phyloP scores from a whole-genome alignment of 225 moss, liverwort and hornwort genomes.

The Physcomitrium patens region DNA sequence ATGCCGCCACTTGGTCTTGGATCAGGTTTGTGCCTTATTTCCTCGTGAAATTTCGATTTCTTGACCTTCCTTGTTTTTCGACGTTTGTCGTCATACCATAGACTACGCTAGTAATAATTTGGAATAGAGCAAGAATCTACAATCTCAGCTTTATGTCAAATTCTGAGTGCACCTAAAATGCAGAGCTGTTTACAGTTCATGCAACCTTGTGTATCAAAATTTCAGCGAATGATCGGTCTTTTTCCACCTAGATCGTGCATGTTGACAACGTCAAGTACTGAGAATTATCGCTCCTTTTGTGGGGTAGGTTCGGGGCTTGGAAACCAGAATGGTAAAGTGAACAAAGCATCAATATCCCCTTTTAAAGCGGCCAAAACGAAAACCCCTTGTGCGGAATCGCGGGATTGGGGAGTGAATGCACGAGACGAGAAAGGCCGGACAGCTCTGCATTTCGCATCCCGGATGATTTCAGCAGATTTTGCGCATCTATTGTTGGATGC shows the following conservation, averaged over 20 bases:
- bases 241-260: background rate
- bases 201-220: too few relatives aligned
- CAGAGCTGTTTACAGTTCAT: too few relatives aligned
- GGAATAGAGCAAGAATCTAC: too few relatives aligned
- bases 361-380: slow-evolving; percentile 14
- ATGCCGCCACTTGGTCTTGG: slow-evolving; percentile 46
- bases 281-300: slow-evolving; percentile 8
- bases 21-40: slow-evolving; percentile 30
- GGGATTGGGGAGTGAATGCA: slow-evolving; percentile 38
- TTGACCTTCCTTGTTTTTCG: too few relatives aligned
- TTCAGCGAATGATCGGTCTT: too few relatives aligned
- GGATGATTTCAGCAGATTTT: slow-evolving; percentile 35
- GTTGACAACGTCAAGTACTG: background rate
- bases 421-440: slow-evolving; percentile 42
- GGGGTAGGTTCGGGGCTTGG: slow-evolving; percentile 43
- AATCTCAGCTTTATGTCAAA: too few relatives aligned
- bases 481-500: slow-evolving; percentile 37
- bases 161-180: too few relatives aligned
- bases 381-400: slow-evolving; percentile 21
- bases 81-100: too few relatives aligned
- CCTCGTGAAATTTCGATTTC: background rate
- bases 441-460: slow-evolving; percentile 46
- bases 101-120: too few relatives aligned
- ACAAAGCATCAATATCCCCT: background rate
- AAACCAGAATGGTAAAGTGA: slow-evolving; percentile 23